Conservation (phyloP, 1,139 yeast genomes). For the Saccharomyces hybrid region DNA sequence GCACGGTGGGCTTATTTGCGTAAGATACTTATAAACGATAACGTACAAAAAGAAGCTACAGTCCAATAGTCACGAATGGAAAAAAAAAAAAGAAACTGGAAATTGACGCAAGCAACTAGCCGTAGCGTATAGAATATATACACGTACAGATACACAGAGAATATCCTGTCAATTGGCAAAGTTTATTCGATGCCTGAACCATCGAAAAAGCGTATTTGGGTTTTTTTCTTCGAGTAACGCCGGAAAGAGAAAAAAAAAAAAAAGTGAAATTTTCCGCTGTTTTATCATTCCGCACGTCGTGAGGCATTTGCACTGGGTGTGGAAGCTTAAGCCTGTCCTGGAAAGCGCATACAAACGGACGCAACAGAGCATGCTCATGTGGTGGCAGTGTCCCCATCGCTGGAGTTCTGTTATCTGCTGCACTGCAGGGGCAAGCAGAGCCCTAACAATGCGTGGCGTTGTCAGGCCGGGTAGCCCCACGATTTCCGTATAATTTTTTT, state of each 20-base stretch:
- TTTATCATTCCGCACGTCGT: neutral
- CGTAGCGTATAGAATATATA: neutral
- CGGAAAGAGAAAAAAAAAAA: neutral
- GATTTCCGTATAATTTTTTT: no score
- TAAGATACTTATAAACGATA: neutral
- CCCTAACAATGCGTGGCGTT: no score
- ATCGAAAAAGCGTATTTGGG: neutral
- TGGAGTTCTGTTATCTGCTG: no score
- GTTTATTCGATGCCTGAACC: neutral
- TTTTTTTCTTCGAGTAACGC: neutral
- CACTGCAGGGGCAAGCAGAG: no score
- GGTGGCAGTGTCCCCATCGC: no score
- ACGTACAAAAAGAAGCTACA: neutral
- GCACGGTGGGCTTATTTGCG: neutral
- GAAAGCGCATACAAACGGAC: no score
- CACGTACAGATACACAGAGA: neutral
- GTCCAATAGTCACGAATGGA: neutral
- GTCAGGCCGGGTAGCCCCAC: no score
- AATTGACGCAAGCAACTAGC: neutral
- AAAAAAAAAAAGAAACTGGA: neutral
- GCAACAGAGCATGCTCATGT: no score
- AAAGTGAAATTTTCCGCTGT: neutral
- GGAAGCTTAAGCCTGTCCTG: neutral
- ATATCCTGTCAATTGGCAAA: neutral
- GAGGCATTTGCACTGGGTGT: no score